Evolutionary conservation across 106 monocot species (phyloP).

Genomic region (Vanilla planifolia): DNA sequence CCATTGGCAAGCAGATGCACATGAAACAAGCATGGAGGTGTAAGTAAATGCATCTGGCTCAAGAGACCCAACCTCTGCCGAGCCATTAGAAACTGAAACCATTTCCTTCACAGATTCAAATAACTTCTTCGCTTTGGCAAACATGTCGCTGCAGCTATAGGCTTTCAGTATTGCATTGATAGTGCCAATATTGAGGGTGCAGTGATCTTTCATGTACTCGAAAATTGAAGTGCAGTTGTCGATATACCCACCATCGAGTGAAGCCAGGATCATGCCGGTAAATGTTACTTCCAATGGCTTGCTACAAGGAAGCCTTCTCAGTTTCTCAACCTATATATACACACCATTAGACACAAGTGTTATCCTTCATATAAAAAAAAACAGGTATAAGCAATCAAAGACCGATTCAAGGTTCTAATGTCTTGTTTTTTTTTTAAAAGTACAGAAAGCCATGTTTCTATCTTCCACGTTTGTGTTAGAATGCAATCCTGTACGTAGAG

Average conservation of each 20-base stretch:
- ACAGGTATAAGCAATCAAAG: too few species aligned
- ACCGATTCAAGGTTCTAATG: too few species aligned
- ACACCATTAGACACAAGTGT: too few species aligned
- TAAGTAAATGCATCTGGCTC: conserved; percentile 66
- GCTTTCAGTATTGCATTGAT: conserved; percentile 95
- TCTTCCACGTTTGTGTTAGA: too few species aligned
- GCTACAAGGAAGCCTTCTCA: conserved; percentile 62
- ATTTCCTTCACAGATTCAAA: conserved; percentile 54
- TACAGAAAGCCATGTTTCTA: too few species aligned
- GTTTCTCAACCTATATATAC: conserved; percentile 63
- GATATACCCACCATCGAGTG: conserved; percentile 70
- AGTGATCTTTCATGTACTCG: conserved; percentile 67
- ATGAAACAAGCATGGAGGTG: conserved; percentile 70
- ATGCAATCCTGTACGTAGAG: too few species aligned
- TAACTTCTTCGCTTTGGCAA: conserved; percentile 74
- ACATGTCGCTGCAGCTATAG: conserved; percentile 66
- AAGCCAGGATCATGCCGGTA: conserved; percentile 92
- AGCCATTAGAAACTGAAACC: background rate
- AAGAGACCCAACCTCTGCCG: conserved; percentile 9
- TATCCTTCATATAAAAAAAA: too few species aligned
- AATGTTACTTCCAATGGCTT: conserved; percentile 87
- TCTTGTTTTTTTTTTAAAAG: too few species aligned
- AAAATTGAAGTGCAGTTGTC: conserved; percentile 73
- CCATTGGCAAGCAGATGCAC: conserved; percentile 81
- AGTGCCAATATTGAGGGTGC: conserved; percentile 74